Conservation (phyloP, 768 basidiomycete genomes). For the Gymnopilus junonius region DNA sequence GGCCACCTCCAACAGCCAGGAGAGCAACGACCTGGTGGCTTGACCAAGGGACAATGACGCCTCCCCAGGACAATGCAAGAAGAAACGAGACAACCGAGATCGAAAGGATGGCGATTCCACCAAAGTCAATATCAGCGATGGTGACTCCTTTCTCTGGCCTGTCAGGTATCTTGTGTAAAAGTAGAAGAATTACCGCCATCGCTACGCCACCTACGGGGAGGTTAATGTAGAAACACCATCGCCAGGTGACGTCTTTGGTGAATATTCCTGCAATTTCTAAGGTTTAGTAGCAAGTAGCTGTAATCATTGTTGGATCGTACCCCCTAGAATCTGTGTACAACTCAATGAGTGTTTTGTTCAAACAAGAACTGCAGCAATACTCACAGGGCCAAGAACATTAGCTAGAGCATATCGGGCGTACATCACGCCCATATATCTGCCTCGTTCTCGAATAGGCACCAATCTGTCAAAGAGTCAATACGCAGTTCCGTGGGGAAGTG, state of each 20-base stretch:
- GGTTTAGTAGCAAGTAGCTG: too few species aligned
- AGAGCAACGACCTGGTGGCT: background rate
- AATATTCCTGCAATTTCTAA: too few species aligned
- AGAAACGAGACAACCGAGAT: background rate
- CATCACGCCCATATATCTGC: background rate
- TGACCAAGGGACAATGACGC: background rate
- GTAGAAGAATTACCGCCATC: background rate
- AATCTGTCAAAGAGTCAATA: background rate
- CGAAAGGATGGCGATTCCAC: background rate
- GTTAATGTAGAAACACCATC: background rate
- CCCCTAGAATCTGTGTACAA: background rate
- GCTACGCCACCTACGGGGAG: background rate
- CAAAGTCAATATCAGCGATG: background rate
- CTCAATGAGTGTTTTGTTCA: background rate
- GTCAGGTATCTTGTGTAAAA: background rate
- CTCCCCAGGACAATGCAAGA: background rate
- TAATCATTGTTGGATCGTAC: background rate
- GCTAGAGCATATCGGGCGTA: background rate
- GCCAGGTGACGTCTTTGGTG: background rate
- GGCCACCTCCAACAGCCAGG: background rate
- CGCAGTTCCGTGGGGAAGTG: too few species aligned
- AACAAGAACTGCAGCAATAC: background rate
- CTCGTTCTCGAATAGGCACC: background rate
- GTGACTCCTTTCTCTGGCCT: background rate
- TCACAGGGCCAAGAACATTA: background rate